Percentiles rank a stretch among this genome's conserved stretches.
Conservation (phyloP, 805 yeast species). For the Komagataella phaffii region DNA sequence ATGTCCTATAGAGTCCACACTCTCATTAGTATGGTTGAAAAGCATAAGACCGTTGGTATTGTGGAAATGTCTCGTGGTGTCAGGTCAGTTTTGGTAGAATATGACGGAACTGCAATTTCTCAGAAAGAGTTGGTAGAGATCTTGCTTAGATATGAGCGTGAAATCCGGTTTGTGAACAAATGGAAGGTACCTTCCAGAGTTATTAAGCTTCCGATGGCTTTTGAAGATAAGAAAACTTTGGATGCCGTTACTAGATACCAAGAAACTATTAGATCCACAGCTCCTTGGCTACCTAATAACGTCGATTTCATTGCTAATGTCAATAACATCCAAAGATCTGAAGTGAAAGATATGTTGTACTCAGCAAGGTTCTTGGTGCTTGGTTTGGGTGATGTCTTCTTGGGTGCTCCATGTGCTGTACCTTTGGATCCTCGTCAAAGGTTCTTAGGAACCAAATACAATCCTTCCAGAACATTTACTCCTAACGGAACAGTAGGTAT, state of each 20-base stretch:
- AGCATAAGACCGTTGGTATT: slow-evolving; percentile 60
- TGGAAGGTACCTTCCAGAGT: slow-evolving; percentile 83
- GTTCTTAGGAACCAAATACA: slow-evolving; percentile 83
- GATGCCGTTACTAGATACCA: slow-evolving; percentile 84
- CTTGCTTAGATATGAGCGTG: slow-evolving; percentile 63
- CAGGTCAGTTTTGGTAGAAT: slow-evolving; percentile 85
- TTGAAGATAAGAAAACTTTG: slow-evolving; percentile 82
- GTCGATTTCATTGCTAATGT: slow-evolving; percentile 90
- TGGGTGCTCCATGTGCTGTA: slow-evolving; percentile 98
- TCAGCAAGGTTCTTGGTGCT: slow-evolving; percentile 83
- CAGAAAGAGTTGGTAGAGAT: slow-evolving; percentile 53
- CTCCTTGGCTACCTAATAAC: slow-evolving; percentile 97
- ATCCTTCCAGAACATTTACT: slow-evolving; percentile 92
- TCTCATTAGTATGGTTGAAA: slow-evolving; percentile 59
- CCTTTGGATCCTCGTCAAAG: slow-evolving; percentile 96
- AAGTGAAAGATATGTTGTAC: slow-evolving; percentile 75
- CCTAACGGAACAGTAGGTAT: slow-evolving; percentile 96
- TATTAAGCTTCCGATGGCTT: slow-evolving; percentile 86
- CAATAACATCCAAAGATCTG: slow-evolving; percentile 60
- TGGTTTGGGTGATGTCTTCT: slow-evolving; percentile 93
- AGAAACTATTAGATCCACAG: slow-evolving; percentile 85
- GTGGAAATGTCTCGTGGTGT: slow-evolving; percentile 97
- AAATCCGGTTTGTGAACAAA: slow-evolving; percentile 56
- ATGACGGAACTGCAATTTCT: slow-evolving; percentile 43
- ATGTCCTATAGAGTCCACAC: slow-evolving; percentile 75